phyloP scores from a whole-genome alignment of 371 early-diverging fungal genomes.

The Thermomucor indicae-seudaticae region DNA sequence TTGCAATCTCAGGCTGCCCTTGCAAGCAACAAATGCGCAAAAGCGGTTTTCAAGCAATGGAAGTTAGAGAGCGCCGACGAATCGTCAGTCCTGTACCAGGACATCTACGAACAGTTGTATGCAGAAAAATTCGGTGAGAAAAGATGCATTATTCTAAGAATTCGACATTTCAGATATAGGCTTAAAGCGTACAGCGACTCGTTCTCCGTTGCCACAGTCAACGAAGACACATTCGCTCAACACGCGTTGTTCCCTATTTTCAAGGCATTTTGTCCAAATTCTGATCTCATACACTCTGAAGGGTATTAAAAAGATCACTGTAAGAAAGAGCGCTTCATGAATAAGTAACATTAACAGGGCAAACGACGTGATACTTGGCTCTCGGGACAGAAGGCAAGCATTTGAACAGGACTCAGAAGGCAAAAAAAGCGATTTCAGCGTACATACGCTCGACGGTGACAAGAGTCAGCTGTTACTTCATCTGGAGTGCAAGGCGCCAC shows the following conservation, averaged over 20 bases:
- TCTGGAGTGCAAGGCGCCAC: conserved; percentile 6
- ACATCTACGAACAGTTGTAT: background rate
- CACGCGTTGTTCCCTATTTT: conserved; percentile 3
- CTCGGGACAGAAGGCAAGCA: background rate
- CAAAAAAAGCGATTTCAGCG: conserved; percentile 5
- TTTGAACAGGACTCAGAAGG: conserved; percentile 4
- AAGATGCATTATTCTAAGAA: background rate
- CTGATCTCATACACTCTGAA: background rate
- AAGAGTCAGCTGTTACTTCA: conserved; percentile 4
- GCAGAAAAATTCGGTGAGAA: background rate
- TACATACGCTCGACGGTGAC: conserved; percentile 2
- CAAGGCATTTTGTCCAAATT: conserved; percentile 3
- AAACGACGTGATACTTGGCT: background rate
- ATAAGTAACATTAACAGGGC: background rate
- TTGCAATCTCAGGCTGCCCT: no score
- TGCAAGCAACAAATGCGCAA: no score
- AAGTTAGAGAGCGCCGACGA: no score
- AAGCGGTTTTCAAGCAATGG: no score
- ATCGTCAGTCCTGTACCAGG: background rate
- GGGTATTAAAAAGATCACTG: background rate
- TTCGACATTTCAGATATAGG: background rate
- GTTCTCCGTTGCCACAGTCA: background rate
- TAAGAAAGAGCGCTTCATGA: background rate
- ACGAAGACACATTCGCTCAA: conserved; percentile 9
- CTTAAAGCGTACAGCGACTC: conserved; percentile 4